Conservation (phyloP, 2,329 filamentous ascomycete genomes). For the Sporothrix globosa region DNA sequence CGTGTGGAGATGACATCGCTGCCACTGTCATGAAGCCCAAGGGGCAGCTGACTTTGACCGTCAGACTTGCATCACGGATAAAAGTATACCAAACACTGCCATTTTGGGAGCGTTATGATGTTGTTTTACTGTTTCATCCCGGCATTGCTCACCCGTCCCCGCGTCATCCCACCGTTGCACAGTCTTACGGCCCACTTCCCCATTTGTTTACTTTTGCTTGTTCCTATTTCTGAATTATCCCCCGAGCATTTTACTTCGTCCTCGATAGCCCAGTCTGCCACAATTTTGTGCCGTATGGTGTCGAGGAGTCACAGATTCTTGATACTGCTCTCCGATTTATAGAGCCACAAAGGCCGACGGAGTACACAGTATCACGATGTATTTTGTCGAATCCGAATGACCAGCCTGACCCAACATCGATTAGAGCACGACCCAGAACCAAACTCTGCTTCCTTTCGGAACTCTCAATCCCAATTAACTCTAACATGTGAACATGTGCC, state of each 20-base stretch:
- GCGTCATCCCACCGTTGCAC: too few relatives aligned
- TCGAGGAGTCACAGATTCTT: background rate
- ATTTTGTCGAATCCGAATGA: background rate
- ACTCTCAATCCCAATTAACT: too few relatives aligned
- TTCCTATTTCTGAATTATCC: background rate
- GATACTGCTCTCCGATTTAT: slow-evolving; percentile 2
- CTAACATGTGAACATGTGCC: too few relatives aligned
- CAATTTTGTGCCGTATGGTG: background rate
- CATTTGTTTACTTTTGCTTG: background rate
- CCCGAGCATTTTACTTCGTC: background rate
- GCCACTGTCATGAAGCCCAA: background rate
- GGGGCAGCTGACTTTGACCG: background rate
- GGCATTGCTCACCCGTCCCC: background rate
- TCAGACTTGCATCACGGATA: background rate
- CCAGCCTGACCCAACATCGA: background rate
- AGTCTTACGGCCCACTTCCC: background rate
- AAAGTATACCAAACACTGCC: background rate
- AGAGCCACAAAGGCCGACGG: background rate
- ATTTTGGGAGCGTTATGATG: background rate
- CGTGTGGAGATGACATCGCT: background rate
- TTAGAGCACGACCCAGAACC: background rate
- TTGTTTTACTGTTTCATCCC: background rate
- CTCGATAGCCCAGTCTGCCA: background rate
- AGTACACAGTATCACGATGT: slow-evolving; percentile 2
- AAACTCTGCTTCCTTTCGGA: background rate